Evolutionary conservation across 2,329 filamentous ascomycete genomes (phyloP).

Genomic region (Pseudopyrenochaeta lycopersici): DNA sequence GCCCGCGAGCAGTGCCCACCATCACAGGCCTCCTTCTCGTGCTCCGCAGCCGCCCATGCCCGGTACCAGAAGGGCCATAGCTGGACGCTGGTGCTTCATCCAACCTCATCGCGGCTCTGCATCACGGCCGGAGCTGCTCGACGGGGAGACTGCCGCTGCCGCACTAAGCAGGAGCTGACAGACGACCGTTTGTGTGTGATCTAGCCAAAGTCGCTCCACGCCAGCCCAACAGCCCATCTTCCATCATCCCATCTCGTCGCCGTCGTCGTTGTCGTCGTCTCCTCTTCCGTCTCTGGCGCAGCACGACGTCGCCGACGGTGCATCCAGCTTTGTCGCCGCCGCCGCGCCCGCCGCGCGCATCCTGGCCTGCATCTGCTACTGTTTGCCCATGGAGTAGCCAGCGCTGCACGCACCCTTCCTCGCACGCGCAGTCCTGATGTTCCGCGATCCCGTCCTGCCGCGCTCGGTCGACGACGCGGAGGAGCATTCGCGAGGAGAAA

Average conservation of each 20-base stretch:
- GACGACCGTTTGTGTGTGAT: slow-evolving; percentile 29
- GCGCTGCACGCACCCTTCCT: slow-evolving; percentile 1
- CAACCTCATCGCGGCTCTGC: slow-evolving; percentile 31
- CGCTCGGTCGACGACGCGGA: slow-evolving; percentile 42
- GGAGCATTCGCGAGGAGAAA: slow-evolving; percentile 39
- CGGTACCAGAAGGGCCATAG: slow-evolving; percentile 1
- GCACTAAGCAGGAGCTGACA: slow-evolving; percentile 40
- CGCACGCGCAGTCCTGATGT: slow-evolving; percentile 30
- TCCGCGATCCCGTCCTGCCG: slow-evolving; percentile 40
- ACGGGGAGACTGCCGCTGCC: slow-evolving; percentile 30
- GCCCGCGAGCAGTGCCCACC: slow-evolving; percentile 12
- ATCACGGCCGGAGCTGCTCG: slow-evolving; percentile 23
- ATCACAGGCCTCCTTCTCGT: slow-evolving; percentile 1
- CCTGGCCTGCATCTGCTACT: slow-evolving; percentile 9
- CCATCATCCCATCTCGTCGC: slow-evolving; percentile 16
- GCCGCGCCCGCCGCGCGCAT: slow-evolving; percentile 10
- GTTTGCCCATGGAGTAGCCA: slow-evolving; percentile 21
- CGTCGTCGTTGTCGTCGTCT: background rate
- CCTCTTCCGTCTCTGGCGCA: slow-evolving; percentile 12
- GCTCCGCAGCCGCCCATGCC: slow-evolving; percentile 5
- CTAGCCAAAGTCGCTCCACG: slow-evolving; percentile 21
- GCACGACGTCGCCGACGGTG: slow-evolving; percentile 24
- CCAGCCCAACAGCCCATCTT: slow-evolving; percentile 18
- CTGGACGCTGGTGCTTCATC: slow-evolving; percentile 16
- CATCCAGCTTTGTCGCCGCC: slow-evolving; percentile 17